Conservation (phyloP, 1,139 yeast species). For the Martiniozyma asiatica region DNA sequence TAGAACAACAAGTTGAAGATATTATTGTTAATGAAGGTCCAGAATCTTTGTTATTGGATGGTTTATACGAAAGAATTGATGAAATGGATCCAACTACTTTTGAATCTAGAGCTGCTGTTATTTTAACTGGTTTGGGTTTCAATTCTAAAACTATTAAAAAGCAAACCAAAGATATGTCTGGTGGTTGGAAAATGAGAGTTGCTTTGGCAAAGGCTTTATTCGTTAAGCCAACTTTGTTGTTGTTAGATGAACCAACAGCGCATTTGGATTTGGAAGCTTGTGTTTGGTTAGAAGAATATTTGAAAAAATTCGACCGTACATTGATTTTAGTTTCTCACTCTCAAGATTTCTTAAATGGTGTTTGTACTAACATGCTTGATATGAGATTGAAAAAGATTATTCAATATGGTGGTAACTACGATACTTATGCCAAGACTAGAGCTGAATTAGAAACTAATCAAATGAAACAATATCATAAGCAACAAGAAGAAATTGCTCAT, state of each 20-base stretch:
- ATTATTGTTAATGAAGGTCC: conserved; percentile 88
- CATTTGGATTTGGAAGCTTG: conserved; percentile 98
- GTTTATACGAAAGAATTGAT: conserved; percentile 89
- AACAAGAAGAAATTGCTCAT: conserved; percentile 97
- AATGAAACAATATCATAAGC: conserved; percentile 93
- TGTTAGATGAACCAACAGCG: conserved; percentile 97
- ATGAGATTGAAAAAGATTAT: conserved; percentile 70
- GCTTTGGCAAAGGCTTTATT: conserved; percentile 75
- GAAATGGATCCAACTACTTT: conserved; percentile 92
- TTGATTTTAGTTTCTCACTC: conserved; percentile 95
- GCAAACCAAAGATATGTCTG: conserved; percentile 97
- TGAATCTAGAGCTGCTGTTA: conserved; percentile 92
- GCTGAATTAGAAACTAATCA: conserved; percentile 90
- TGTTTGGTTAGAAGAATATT: conserved; percentile 98
- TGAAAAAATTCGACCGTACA: conserved; percentile 87
- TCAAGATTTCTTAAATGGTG: conserved; percentile 98
- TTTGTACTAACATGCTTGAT: conserved; percentile 94
- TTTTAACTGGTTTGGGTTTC: conserved; percentile 96
- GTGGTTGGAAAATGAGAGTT: conserved; percentile 95
- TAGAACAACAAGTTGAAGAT: conserved; percentile 87
- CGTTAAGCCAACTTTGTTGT: conserved; percentile 75
- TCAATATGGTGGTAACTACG: conserved; percentile 97
- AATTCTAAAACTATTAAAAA: conserved; percentile 71
- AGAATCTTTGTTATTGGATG: conserved; percentile 77
- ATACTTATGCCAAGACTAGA: conserved; percentile 90